A percentile compares a stretch with the other conserved stretches of the same genome.
These are phyloP conservation scores for Cryptosporidium felis DNA, from an alignment of 169 alveolate genomes.

Conservation along the genomic window DNA sequence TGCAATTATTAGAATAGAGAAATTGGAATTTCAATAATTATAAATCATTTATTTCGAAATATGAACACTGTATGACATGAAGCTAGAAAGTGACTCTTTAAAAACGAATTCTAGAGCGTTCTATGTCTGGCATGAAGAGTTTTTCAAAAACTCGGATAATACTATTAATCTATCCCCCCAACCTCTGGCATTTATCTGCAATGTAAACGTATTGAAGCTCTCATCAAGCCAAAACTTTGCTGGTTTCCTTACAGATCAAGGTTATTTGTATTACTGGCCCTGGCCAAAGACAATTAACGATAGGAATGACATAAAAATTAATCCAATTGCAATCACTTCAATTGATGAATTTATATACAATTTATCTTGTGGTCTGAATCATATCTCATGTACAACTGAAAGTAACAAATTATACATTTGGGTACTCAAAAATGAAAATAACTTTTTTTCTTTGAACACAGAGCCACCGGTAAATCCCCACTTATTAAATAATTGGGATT, in stretches of 20 bases:
- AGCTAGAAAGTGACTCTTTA: background rate
- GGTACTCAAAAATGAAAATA: background rate
- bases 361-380: constrained; percentile 51
- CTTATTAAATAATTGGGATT: constrained; percentile 23
- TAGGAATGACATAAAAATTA: constrained; percentile 12
- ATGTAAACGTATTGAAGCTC: constrained; percentile 24
- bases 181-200: constrained; percentile 59
- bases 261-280: constrained; percentile 41
- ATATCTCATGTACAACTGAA: constrained; percentile 45
- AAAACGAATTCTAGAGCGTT: constrained; percentile 25
- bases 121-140: constrained; percentile 68
- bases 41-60: background rate
- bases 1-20: background rate
- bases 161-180: constrained; percentile 47
- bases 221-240: constrained; percentile 32
- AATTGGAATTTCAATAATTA: background rate
- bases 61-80: constrained; percentile 4
- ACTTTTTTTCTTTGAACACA: too few species aligned
- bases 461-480: background rate
- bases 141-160: constrained; percentile 18
- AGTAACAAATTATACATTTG: constrained; percentile 24
- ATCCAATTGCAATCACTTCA: constrained; percentile 25
- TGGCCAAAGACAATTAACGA: constrained; percentile 24
- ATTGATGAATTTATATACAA: constrained; percentile 32
- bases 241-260: constrained; percentile 53